These are phyloP conservation scores for Alternaria ventricosa DNA, from an alignment of 2,329 filamentous ascomycete genomes.

Conservation along the genomic window DNA sequence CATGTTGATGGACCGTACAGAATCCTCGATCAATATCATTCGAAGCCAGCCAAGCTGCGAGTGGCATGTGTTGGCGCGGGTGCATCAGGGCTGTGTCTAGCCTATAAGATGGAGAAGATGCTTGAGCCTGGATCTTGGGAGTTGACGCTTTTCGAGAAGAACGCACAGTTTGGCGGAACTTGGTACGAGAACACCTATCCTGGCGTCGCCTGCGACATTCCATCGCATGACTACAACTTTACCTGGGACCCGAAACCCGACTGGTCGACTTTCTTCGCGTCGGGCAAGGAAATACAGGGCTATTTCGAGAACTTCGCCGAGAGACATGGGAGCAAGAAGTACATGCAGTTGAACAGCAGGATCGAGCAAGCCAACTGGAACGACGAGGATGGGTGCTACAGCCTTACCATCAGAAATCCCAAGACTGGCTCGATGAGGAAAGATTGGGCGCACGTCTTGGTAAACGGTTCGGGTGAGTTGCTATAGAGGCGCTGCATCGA, in stretches of 20 bases:
- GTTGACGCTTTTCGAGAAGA: slow-evolving; percentile 41
- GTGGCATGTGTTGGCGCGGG: slow-evolving; percentile 40
- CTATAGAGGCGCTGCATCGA: not conserved
- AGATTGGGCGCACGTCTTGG: slow-evolving; percentile 50
- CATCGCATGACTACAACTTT: slow-evolving; percentile 66
- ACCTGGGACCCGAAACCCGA: slow-evolving; percentile 67
- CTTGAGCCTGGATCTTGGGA: slow-evolving; percentile 38
- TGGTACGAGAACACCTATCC: slow-evolving; percentile 47
- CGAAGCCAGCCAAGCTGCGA: slow-evolving; percentile 38
- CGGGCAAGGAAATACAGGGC: slow-evolving; percentile 56
- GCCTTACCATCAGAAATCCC: slow-evolving; percentile 47
- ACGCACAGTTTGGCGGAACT: slow-evolving; percentile 38
- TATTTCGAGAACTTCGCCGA: slow-evolving; percentile 60
- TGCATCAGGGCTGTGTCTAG: slow-evolving; percentile 39
- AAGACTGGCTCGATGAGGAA: slow-evolving; percentile 40
- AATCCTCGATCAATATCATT: slow-evolving; percentile 43
- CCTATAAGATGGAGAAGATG: slow-evolving; percentile 46
- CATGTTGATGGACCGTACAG: slow-evolving; percentile 40
- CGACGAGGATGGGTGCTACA: slow-evolving; percentile 49
- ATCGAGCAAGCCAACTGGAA: slow-evolving; percentile 56
- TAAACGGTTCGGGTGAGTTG: slow-evolving; percentile 52
- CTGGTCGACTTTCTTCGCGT: slow-evolving; percentile 59
- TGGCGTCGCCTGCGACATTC: slow-evolving; percentile 45
- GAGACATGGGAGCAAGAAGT: slow-evolving; percentile 63
- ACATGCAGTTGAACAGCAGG: slow-evolving; percentile 56